Conservation (phyloP, 2,329 filamentous ascomycete species). For the Aureobasidium sp. region DNA sequence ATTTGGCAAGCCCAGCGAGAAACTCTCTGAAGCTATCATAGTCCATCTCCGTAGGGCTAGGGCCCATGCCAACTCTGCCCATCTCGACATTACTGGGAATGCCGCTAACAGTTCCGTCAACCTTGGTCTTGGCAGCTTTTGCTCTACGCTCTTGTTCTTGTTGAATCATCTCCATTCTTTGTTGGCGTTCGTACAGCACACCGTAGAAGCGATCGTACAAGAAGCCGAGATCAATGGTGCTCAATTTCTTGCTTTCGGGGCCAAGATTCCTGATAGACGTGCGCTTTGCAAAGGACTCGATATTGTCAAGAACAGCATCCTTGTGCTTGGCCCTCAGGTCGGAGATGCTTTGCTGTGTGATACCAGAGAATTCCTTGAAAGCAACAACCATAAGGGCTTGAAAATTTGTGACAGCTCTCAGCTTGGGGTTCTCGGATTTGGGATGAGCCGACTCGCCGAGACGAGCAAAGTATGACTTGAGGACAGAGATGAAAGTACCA, state of each 20-base stretch:
- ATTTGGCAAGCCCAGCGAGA: conserved; percentile 85
- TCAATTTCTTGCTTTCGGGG: conserved; percentile 93
- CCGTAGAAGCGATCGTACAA: conserved; percentile 96
- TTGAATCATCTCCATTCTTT: conserved; percentile 79
- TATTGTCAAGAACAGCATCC: conserved; percentile 92
- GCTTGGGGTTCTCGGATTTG: conserved; percentile 93
- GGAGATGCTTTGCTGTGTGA: conserved; percentile 92
- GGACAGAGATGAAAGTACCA: conserved; percentile 94
- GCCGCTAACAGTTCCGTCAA: conserved; percentile 54
- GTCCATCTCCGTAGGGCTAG: conserved; percentile 95
- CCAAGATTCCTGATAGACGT: conserved; percentile 97
- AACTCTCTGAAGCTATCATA: conserved; percentile 98
- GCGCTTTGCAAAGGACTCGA: conserved; percentile 97
- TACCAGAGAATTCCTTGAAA: conserved; percentile 97
- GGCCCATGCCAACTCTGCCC: conserved; percentile 87
- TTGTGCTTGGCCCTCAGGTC: conserved; percentile 95
- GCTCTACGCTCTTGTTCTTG: conserved; percentile 66
- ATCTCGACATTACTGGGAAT: conserved; percentile 70
- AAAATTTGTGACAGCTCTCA: conserved; percentile 94
- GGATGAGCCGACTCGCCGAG: conserved; percentile 97
- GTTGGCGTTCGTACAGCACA: conserved; percentile 91
- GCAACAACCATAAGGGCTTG: conserved; percentile 99
- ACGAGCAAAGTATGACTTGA: conserved; percentile 94
- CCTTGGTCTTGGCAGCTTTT: conserved; percentile 67
- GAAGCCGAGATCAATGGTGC: conserved; percentile 84